Conservation (phyloP, 306 rosid species). For the Pterocarpus macrocarpus region DNA sequence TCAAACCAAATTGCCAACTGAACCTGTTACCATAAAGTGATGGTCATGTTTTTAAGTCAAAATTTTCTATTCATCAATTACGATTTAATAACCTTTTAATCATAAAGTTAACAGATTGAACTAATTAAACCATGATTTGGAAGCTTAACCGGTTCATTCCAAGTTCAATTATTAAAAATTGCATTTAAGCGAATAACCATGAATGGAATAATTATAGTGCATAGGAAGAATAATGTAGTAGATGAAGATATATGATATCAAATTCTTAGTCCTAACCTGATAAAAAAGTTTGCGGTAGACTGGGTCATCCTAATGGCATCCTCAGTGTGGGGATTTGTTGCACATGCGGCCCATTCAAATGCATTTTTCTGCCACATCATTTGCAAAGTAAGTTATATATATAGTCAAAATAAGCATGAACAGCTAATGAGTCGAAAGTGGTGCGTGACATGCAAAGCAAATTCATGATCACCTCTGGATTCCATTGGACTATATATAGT, state of each 20-base stretch:
- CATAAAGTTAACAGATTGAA: too few species aligned
- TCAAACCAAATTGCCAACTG: too few species aligned
- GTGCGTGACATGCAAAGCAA: background rate
- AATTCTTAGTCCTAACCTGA: constrained; percentile 68
- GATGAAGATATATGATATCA: background rate
- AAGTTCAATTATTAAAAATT: too few species aligned
- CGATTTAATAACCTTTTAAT: too few species aligned
- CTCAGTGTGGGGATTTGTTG: constrained; percentile 77
- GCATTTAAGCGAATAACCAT: too few species aligned
- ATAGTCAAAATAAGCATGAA: background rate
- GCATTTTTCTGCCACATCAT: constrained; percentile 80
- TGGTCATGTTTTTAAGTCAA: too few species aligned
- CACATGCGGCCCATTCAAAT: constrained; percentile 76
- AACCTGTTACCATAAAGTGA: too few species aligned
- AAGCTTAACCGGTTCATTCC: too few species aligned
- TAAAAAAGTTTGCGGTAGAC: constrained; percentile 72
- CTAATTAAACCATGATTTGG: too few species aligned
- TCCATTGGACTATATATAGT: constrained; percentile 81
- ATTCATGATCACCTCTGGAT: constrained; percentile 70
- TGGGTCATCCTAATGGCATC: constrained; percentile 86
- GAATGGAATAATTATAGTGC: too few species aligned
- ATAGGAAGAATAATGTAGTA: too few species aligned
- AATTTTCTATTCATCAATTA: too few species aligned
- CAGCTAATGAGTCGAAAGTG: background rate
- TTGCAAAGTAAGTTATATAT: constrained; percentile 25